Conservation (phyloP, 2,329 filamentous ascomycete species). For the Alternaria brassicae region DNA sequence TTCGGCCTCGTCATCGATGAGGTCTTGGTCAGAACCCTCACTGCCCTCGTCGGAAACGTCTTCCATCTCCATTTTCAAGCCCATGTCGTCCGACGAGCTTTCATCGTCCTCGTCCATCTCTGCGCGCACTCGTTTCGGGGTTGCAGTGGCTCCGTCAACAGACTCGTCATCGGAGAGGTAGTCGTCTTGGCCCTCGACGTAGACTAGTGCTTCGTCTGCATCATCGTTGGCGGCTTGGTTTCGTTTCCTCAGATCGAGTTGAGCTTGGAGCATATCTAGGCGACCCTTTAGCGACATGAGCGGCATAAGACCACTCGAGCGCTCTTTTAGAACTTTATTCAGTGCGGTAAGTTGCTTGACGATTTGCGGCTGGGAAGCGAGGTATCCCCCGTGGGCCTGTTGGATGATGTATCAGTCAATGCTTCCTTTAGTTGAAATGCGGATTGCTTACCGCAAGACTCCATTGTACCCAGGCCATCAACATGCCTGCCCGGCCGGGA, state of each 20-base stretch:
- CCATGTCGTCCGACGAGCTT: slow-evolving; percentile 64
- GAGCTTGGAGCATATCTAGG: slow-evolving; percentile 89
- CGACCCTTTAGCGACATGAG: slow-evolving; percentile 92
- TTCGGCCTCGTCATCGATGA: slow-evolving; percentile 62
- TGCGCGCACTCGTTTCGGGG: slow-evolving; percentile 34
- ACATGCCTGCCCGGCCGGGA: slow-evolving; percentile 85
- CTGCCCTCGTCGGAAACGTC: slow-evolving; percentile 57
- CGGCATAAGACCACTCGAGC: slow-evolving; percentile 80
- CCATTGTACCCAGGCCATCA: slow-evolving; percentile 97
- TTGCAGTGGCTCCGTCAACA: slow-evolving; percentile 21
- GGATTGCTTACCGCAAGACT: background rate
- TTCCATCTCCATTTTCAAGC: slow-evolving; percentile 57
- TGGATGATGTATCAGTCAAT: background rate
- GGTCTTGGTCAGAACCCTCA: slow-evolving; percentile 46
- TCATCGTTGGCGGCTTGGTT: slow-evolving; percentile 67
- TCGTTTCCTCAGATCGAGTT: slow-evolving; percentile 79
- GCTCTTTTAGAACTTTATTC: slow-evolving; percentile 85
- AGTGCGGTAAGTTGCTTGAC: slow-evolving; percentile 78
- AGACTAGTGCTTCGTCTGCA: slow-evolving; percentile 77
- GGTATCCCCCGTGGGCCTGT: slow-evolving; percentile 81
- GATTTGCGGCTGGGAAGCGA: slow-evolving; percentile 85
- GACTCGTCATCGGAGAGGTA: slow-evolving; percentile 62
- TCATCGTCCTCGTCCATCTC: slow-evolving; percentile 42
- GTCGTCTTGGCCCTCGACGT: slow-evolving; percentile 82
- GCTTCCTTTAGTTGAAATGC: background rate